Percentiles rank a stretch among this genome's conserved stretches.
Conservation (phyloP, 139 green algal species). For the Monoraphidium neglectum region DNA sequence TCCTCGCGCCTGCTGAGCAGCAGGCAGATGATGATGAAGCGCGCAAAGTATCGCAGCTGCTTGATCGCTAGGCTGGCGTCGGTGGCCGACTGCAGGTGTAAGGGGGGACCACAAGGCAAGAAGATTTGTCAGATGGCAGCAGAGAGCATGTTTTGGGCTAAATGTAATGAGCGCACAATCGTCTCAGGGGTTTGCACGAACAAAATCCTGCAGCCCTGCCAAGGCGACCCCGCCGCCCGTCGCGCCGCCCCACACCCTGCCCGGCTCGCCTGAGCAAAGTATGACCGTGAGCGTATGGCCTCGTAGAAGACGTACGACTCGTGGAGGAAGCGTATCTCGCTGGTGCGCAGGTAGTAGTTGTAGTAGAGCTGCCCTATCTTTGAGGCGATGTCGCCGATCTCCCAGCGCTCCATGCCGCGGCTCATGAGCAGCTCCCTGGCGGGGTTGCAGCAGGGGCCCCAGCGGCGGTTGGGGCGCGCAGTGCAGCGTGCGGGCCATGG, state of each 20-base stretch:
- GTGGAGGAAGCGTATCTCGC: constrained; percentile 50
- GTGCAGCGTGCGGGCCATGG: too few relatives aligned
- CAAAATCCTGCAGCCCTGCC: too few relatives aligned
- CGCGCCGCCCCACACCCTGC: too few relatives aligned
- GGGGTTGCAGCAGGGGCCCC: too few relatives aligned
- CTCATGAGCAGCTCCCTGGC: constrained; percentile 47
- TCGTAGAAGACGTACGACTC: constrained; percentile 79
- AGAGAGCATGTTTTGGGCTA: too few relatives aligned
- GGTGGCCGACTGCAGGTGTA: constrained; percentile 19
- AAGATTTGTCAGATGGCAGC: too few relatives aligned
- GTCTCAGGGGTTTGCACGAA: too few relatives aligned
- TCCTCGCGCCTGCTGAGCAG: constrained; percentile 61
- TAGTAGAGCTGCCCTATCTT: constrained; percentile 69
- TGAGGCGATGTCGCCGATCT: constrained; percentile 66
- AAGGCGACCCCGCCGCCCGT: too few relatives aligned
- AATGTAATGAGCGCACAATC: too few relatives aligned
- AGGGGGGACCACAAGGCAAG: too few relatives aligned
- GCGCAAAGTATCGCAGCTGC: constrained; percentile 72
- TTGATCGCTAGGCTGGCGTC: constrained; percentile 41
- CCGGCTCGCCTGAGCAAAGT: too few relatives aligned
- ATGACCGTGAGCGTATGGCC: constrained; percentile 50
- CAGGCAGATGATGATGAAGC: constrained; percentile 78
- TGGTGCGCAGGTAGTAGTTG: constrained; percentile 62
- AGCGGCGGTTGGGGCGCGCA: too few relatives aligned
- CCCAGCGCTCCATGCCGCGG: constrained; percentile 59